phyloP scores from a whole-genome alignment of 305 asterid genomes.

The Caryopteris hybrid region DNA sequence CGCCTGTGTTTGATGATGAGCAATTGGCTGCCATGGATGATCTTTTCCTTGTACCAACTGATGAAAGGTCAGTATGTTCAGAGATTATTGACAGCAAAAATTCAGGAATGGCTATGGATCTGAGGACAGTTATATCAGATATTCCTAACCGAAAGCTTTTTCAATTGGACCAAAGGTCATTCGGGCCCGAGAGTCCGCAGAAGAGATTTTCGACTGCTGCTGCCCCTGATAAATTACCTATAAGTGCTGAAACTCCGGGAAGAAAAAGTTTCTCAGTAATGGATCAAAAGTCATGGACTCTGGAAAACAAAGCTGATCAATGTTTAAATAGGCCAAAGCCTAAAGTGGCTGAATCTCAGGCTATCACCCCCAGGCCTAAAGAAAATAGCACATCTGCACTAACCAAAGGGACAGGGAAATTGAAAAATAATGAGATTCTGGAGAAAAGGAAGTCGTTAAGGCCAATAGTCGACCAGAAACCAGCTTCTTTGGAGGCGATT shows the following conservation, averaged over 20 bases:
- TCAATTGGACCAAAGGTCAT: conserved; percentile 41
- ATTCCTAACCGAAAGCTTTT: conserved; percentile 36
- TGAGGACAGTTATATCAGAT: conserved; percentile 63
- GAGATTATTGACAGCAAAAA: conserved; percentile 61
- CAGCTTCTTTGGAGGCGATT: conserved; percentile 12
- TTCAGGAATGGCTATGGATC: conserved; percentile 37
- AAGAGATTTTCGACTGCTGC: conserved; percentile 22
- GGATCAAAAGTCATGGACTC: conserved; percentile 23
- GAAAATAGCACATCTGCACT: conserved; percentile 10
- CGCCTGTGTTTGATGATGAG: conserved; percentile 43
- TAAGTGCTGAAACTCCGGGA: conserved; percentile 20
- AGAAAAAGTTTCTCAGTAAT: conserved; percentile 11
- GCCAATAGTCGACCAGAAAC: conserved; percentile 22
- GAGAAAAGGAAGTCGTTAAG: conserved; percentile 27
- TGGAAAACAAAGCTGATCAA: conserved; percentile 14
- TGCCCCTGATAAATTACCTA: conserved; percentile 16
- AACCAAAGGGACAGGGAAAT: conserved; percentile 22
- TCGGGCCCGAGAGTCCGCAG: conserved; percentile 46
- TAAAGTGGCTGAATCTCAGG: conserved; percentile 13
- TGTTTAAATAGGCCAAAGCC: conserved; percentile 2
- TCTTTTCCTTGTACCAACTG: conserved; percentile 51
- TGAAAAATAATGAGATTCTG: conserved; percentile 20
- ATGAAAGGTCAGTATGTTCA: conserved; percentile 61
- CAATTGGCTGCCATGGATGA: conserved; percentile 62
- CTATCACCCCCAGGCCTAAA: not conserved